phyloP scores from a whole-genome alignment of 2,329 filamentous ascomycete species.

The Xylaria sp. region DNA sequence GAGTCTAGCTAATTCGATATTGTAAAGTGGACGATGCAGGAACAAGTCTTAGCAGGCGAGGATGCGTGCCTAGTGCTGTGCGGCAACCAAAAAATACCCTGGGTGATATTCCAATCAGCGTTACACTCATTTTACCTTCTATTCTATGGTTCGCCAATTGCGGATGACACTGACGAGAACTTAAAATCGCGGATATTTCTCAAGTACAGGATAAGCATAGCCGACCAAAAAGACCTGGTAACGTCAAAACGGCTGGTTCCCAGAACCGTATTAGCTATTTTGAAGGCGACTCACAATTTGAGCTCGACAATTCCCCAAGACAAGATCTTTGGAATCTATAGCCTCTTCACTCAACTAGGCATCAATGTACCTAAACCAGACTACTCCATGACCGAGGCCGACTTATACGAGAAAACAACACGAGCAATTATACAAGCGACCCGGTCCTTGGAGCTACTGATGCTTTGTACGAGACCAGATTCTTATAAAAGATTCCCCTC shows the following conservation, averaged over 20 bases:
- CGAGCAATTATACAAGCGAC: background rate
- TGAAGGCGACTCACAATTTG: background rate
- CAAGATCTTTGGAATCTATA: conserved; percentile 1
- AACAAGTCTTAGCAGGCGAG: background rate
- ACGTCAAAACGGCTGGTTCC: no score
- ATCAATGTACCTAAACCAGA: background rate
- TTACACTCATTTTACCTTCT: background rate
- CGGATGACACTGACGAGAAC: background rate
- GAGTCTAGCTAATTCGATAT: background rate
- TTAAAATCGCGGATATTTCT: background rate
- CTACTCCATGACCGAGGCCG: background rate
- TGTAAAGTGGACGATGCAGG: background rate
- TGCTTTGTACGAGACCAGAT: background rate
- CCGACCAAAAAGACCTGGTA: background rate
- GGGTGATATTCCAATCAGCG: background rate
- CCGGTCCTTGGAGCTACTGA: background rate
- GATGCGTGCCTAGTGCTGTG: background rate
- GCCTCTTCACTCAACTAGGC: background rate
- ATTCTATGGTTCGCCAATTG: background rate
- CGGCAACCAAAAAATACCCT: background rate
- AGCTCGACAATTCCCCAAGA: background rate
- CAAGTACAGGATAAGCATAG: background rate
- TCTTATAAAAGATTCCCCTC: background rate
- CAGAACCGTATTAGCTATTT: background rate
- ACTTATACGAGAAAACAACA: background rate